phyloP scores from a whole-genome alignment of 768 basidiomycete genomes.

The Boletus rufocinnamomeus region DNA sequence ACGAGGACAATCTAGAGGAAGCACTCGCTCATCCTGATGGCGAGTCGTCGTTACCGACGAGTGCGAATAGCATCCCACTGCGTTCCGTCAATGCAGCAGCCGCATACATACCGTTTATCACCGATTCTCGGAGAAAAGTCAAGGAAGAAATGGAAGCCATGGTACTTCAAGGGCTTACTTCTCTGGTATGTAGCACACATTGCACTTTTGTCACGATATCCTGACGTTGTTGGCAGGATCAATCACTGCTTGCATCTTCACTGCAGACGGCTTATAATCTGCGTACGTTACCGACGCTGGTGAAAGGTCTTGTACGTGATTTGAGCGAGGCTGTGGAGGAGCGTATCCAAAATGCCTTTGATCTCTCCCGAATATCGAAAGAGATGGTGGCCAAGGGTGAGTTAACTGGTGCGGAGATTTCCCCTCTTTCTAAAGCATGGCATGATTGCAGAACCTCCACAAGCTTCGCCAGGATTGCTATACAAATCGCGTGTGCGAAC shows the following conservation, averaged over 20 bases:
- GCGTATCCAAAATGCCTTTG: constrained; percentile 81
- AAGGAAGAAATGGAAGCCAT: constrained; percentile 89
- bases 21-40: constrained; percentile 1
- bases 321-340: constrained; percentile 82
- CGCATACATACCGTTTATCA: constrained; percentile 68
- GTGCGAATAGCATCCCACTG: constrained; percentile 51
- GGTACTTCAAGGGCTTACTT: constrained; percentile 77
- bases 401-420: not conserved
- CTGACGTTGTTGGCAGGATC: constrained; percentile 57
- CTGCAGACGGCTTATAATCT: constrained; percentile 97
- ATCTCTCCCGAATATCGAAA: constrained; percentile 82
- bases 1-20: constrained; percentile 9
- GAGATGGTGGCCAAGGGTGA: constrained; percentile 81
- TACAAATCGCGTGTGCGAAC: constrained; percentile 88
- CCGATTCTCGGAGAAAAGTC: constrained; percentile 67
- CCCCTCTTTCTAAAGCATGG: not conserved
- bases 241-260: constrained; percentile 86
- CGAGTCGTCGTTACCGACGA: constrained; percentile 17
- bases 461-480: constrained; percentile 42
- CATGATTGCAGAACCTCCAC: constrained; percentile 19
- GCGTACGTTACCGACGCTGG: constrained; percentile 77
- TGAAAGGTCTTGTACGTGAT: constrained; percentile 75
- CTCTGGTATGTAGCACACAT: constrained; percentile 55
- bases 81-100: constrained; percentile 74
- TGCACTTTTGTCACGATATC: not conserved